Base-by-base conservation (phyloP, 2,329 filamentous ascomycete species). In the Sporothrix pseudoabietina region DNA sequence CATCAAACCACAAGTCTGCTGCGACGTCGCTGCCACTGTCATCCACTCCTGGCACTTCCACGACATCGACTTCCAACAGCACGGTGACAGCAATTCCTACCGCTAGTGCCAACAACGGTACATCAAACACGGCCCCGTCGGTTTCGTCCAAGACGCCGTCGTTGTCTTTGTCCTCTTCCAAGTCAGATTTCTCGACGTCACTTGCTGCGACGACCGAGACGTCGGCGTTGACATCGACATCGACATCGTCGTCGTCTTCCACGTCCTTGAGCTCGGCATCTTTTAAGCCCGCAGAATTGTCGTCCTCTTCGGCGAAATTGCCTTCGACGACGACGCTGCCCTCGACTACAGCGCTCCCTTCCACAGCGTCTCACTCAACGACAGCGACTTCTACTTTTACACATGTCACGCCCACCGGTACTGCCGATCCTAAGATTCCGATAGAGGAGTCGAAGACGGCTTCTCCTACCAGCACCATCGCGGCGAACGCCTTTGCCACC, bases 401-500 rank as follows among this genome's bases (percentile, higher is more conserved):
- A 8, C 65, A 16, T 7, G n/a, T 32, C 39, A 78, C 79, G 39
- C 78, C 80, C 22, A 85, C 83, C 4, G 82, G 83, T 7, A 75
- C 78, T 0, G 79, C 82, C 0, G 80, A 83, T 74, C 72, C 76
- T 10, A 77, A 77, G 0, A 78, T 87, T 8, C 86, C 86, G 0
- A 87, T 86, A 0, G 77, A 77, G n/a, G 77, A 81, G 35, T 79
- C 81, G 2, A 79, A 80, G 4, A n/a, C 76, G 4, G 76, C 77
- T 0, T 32, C 77, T 41, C 22, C 71, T 22, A 63, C 41, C 5
- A 61, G n/a, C 44, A 16, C 57, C 4, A 16, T 19, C 3, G 78
- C 83, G 0, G 77, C 85, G 0, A 79, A 81, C 8, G 78, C 81
- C 3, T 84, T 85, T 71, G 82, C 82, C 1, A 79, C 78, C 71